Percentiles rank a stretch among this genome's conserved stretches.
Conservation (phyloP, 2,329 filamentous ascomycete species). For the Neophaeococcomyces aloes region DNA sequence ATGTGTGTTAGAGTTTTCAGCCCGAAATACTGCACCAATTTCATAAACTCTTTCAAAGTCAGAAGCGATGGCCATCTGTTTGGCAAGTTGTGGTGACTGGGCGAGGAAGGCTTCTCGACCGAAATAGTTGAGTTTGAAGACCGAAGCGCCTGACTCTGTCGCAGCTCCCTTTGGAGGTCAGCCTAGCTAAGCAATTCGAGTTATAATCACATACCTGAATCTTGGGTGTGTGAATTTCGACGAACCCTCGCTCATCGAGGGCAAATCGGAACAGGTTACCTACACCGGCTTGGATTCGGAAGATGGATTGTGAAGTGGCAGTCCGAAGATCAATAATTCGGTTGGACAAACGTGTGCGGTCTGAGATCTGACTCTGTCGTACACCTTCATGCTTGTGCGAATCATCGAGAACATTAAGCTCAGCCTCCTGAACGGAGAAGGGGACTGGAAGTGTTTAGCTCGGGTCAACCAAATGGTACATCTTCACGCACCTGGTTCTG, state of each 20-base stretch:
- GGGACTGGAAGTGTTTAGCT: slow-evolving; percentile 35
- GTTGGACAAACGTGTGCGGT: slow-evolving; percentile 64
- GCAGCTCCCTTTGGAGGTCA: slow-evolving; percentile 49
- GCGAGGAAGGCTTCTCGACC: slow-evolving; percentile 76
- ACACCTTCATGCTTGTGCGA: slow-evolving; percentile 45
- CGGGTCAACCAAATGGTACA: not conserved
- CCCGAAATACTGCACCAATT: slow-evolving; percentile 80
- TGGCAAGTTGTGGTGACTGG: slow-evolving; percentile 82
- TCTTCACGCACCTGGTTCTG: slow-evolving; percentile 36
- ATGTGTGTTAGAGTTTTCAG: slow-evolving; percentile 92
- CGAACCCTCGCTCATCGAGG: slow-evolving; percentile 65
- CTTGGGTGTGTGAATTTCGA: slow-evolving; percentile 91
- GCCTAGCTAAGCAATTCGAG: not conserved
- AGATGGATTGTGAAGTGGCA: slow-evolving; percentile 76
- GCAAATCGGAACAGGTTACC: slow-evolving; percentile 68
- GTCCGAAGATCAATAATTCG: slow-evolving; percentile 77
- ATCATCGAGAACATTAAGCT: slow-evolving; percentile 47
- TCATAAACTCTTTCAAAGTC: slow-evolving; percentile 87
- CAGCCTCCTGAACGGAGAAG: slow-evolving; percentile 61
- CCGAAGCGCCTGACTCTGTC: slow-evolving; percentile 81
- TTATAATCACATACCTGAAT: slow-evolving; percentile 44
- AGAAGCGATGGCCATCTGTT: slow-evolving; percentile 84
- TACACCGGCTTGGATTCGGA: slow-evolving; percentile 73
- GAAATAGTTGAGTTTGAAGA: slow-evolving; percentile 90
- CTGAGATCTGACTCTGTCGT: slow-evolving; percentile 52